Evolutionary conservation across 2,329 filamentous ascomycete species (phyloP).

Genomic region (Capronia americana): DNA sequence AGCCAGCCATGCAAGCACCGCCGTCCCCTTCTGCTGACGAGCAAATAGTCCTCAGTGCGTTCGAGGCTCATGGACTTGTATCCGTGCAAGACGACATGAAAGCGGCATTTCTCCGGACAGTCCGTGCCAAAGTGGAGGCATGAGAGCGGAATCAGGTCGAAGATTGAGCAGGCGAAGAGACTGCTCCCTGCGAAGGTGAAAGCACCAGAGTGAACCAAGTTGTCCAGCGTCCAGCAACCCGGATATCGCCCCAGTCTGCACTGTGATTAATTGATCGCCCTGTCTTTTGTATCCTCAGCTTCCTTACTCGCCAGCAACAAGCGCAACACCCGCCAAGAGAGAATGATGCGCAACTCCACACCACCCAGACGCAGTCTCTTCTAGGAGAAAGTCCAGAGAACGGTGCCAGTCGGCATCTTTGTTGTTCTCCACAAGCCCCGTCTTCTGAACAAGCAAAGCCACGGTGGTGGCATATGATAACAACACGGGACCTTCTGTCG

Average conservation of each 20-base stretch:
- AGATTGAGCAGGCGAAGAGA: background rate
- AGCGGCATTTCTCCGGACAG: background rate
- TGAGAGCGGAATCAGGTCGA: background rate
- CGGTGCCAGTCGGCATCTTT: background rate
- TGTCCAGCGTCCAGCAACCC: background rate
- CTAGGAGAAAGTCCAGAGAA: background rate
- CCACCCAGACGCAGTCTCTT: background rate
- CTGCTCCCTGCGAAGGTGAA: background rate
- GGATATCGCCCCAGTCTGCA: background rate
- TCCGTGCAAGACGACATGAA: background rate
- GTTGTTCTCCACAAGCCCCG: background rate
- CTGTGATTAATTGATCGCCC: background rate
- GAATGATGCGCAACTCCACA: background rate
- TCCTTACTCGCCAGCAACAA: background rate
- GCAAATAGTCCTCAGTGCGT: background rate
- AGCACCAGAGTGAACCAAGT: background rate
- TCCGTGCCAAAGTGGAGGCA: background rate
- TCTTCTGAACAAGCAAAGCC: conserved; percentile 1
- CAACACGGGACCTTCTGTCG: background rate
- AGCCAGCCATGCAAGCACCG: background rate
- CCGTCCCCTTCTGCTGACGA: background rate
- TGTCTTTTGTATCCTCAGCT: background rate
- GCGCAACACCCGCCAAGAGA: conserved; percentile 1
- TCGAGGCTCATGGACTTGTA: background rate
- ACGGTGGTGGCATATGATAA: conserved; percentile 1